Percentiles rank a stretch among this genome's conserved stretches.
Evolutionary conservation across 129 eudicot genomes (phyloP).

Genomic region (Lonicera japonica): DNA sequence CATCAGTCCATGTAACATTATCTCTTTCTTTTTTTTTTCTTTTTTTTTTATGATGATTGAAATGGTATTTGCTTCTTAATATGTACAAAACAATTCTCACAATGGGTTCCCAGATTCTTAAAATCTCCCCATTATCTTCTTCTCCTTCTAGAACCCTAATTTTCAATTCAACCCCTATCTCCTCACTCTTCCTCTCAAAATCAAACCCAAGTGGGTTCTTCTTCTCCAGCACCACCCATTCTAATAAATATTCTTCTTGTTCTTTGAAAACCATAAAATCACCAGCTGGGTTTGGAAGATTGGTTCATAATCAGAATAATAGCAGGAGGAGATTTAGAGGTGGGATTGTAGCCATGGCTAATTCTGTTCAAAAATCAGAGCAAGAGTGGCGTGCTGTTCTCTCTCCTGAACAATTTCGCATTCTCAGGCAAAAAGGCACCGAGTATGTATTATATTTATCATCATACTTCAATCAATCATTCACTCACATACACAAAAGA

Average conservation of each 20-base stretch:
- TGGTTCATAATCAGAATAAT: conserved; percentile 8
- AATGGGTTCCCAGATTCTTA: conserved; percentile 43
- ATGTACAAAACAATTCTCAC: not conserved
- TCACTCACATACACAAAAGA: not conserved
- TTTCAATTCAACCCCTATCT: conserved; percentile 19
- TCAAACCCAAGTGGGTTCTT: conserved; percentile 6
- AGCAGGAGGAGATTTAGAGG: conserved; percentile 35
- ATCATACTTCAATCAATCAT: not conserved
- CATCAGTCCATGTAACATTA: too few species aligned
- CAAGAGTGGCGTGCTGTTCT: conserved; percentile 95
- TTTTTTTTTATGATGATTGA: not conserved
- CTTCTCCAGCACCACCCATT: conserved; percentile 4
- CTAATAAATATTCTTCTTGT: conserved; percentile 4
- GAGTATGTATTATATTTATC: conserved; percentile 43
- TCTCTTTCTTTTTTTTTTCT: not conserved
- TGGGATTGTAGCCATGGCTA: conserved; percentile 67
- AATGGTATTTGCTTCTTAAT: not conserved
- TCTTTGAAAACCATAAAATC: not conserved
- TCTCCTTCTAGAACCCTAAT: conserved; percentile 16
- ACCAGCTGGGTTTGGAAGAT: conserved; percentile 21
- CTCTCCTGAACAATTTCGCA: conserved; percentile 85
- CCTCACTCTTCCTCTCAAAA: conserved; percentile 11
- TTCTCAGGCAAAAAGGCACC: conserved; percentile 93
- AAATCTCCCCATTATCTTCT: conserved; percentile 27
- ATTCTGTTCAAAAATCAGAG: conserved; percentile 70